These are phyloP conservation scores for Silene vulgaris DNA, from an alignment of 179 eudicot species.

Conservation along the genomic window DNA sequence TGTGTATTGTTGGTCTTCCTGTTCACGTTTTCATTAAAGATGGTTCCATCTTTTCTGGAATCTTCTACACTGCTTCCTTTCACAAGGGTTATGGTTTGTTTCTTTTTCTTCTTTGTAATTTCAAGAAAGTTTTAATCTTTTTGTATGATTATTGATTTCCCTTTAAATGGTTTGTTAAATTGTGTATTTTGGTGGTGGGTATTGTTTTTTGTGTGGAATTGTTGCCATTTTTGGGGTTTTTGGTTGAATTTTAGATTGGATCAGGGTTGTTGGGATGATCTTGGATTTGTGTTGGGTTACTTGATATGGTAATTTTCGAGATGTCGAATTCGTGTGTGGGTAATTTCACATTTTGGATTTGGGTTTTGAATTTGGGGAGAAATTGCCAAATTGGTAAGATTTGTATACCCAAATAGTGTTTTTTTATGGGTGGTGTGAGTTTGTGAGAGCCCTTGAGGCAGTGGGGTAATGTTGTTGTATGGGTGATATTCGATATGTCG, in stretches of 20 bases:
- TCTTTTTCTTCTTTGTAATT: neutral
- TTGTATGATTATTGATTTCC: neutral
- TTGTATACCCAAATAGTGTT: too few species aligned
- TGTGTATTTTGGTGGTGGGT: constrained; percentile 23
- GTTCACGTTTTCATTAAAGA: constrained; percentile 82
- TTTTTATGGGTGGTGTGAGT: too few species aligned
- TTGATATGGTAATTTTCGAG: neutral
- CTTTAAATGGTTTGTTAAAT: constrained; percentile 22
- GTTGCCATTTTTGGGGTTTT: constrained; percentile 7
- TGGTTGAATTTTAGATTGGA: constrained; percentile 25
- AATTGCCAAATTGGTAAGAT: too few species aligned
- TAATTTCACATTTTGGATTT: neutral
- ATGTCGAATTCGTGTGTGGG: neutral
- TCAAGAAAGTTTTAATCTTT: neutral
- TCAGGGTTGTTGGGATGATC: constrained; percentile 31
- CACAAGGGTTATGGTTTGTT: constrained; percentile 60
- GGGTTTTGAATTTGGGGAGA: constrained; percentile 4
- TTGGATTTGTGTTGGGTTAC: constrained; percentile 11
- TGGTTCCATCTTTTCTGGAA: constrained; percentile 77
- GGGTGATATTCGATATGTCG: neutral
- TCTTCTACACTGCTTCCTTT: constrained; percentile 63
- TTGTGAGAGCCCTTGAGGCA: too few species aligned
- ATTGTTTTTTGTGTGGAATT: constrained; percentile 24
- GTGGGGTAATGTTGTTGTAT: too few species aligned
- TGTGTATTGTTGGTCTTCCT: constrained; percentile 72